Percentiles rank a stretch among this genome's conserved stretches.
Evolutionary conservation across 345 rosid species (phyloP).

Genomic region (Zanthoxylum bungeanum): DNA sequence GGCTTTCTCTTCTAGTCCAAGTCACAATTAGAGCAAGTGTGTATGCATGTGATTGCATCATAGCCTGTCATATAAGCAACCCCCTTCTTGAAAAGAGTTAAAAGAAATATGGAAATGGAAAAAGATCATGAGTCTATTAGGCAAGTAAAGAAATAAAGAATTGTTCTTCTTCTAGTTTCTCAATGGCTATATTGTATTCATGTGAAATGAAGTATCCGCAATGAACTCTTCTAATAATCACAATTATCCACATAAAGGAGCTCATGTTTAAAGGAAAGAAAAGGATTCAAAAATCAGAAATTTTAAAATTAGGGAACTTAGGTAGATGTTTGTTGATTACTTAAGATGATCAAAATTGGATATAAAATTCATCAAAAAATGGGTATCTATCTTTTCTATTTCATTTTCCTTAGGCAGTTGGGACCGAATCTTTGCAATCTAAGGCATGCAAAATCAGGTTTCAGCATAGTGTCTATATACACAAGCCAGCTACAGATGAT

Average conservation of each 20-base stretch:
- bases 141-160: neutral
- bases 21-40: neutral
- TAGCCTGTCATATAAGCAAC: neutral
- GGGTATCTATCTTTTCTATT: no score
- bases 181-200: neutral
- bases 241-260: neutral
- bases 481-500: no score
- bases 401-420: no score
- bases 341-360: no score
- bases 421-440: no score
- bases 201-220: neutral
- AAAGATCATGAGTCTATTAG: neutral
- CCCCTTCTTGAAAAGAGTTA: neutral
- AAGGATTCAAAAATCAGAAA: no score
- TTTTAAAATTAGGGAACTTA: no score
- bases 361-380: no score
- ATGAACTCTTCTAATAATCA: neutral
- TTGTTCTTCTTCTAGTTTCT: neutral
- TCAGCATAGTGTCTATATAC: no score
- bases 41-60: neutral
- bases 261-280: no score
- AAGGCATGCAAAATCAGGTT: no score
- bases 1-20: neutral
- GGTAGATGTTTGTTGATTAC: no score
- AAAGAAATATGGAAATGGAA: neutral